Conservation (phyloP, 2,329 filamentous ascomycete species). For the Alternaria sp. region DNA sequence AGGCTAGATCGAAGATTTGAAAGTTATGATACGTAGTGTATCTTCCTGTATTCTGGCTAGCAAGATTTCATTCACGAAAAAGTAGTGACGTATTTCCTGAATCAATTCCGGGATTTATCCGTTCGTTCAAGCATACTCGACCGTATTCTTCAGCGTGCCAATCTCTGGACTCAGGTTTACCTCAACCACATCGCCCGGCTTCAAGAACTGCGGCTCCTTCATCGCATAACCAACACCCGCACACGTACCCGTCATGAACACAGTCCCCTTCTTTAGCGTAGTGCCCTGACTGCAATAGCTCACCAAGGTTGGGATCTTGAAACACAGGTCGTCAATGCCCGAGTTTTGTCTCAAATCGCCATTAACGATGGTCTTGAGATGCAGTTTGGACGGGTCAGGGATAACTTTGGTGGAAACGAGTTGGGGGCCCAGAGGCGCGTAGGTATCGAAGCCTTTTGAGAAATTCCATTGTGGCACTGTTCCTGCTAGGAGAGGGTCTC, state of each 20-base stretch:
- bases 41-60: background rate
- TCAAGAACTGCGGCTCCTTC: conserved; percentile 48
- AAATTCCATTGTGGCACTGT: conserved; percentile 66
- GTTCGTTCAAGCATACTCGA: conserved; percentile 36
- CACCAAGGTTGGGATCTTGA: conserved; percentile 57
- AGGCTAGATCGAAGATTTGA: conserved; percentile 41
- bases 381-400: conserved; percentile 54
- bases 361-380: conserved; percentile 59
- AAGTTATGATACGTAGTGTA: background rate
- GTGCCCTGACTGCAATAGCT: conserved; percentile 57
- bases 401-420: conserved; percentile 57
- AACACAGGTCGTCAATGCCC: conserved; percentile 59
- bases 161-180: conserved; percentile 40
- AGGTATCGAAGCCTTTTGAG: conserved; percentile 66
- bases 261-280: conserved; percentile 57
- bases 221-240: conserved; percentile 54
- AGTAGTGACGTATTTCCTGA: background rate
- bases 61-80: background rate
- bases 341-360: conserved; percentile 59
- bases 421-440: conserved; percentile 61
- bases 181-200: conserved; percentile 46
- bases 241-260: conserved; percentile 61
- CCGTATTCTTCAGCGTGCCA: conserved; percentile 45
- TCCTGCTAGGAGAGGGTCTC: conserved; percentile 59
- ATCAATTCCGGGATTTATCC: background rate